Conservation (phyloP, 768 basidiomycete species). For the Hirschioporus abietinus region DNA sequence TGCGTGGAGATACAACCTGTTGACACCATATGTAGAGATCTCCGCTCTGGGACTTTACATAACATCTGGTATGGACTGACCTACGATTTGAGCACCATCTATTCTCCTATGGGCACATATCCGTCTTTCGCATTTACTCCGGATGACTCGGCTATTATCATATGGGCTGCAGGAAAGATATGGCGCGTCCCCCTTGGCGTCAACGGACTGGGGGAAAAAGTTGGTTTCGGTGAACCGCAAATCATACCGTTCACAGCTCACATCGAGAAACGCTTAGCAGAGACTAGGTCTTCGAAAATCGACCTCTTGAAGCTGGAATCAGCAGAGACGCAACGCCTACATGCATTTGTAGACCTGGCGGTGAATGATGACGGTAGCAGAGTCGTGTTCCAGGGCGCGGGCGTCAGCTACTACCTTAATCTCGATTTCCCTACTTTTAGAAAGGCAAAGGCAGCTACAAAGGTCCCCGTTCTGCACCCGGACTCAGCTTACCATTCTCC, state of each 20-base stretch:
- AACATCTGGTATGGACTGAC: conserved; percentile 65
- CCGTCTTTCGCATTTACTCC: conserved; percentile 70
- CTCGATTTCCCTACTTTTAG: conserved; percentile 20
- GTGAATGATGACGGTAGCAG: conserved; percentile 48
- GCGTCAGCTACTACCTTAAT: conserved; percentile 47
- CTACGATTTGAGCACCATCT: conserved; percentile 58
- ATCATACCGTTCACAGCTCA: conserved; percentile 57
- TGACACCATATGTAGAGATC: conserved; percentile 39
- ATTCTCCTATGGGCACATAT: conserved; percentile 77
- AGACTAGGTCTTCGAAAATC: conserved; percentile 44
- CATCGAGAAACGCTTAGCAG: conserved; percentile 59
- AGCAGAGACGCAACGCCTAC: conserved; percentile 46
- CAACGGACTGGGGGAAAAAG: conserved; percentile 50
- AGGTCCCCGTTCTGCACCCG: conserved; percentile 42
- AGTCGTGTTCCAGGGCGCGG: conserved; percentile 66
- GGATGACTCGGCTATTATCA: conserved; percentile 51
- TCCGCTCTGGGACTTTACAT: conserved; percentile 58
- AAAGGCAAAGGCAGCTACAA: background rate
- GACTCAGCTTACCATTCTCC: conserved; percentile 61
- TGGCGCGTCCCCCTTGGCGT: conserved; percentile 50
- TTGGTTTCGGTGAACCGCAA: conserved; percentile 35
- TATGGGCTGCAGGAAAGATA: conserved; percentile 73
- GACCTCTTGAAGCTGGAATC: conserved; percentile 54
- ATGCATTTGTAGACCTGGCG: conserved; percentile 56
- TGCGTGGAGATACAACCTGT: background rate